Evolutionary conservation across 2,329 filamentous ascomycete genomes (phyloP).

Genomic region (Biscogniauxia sp.): DNA sequence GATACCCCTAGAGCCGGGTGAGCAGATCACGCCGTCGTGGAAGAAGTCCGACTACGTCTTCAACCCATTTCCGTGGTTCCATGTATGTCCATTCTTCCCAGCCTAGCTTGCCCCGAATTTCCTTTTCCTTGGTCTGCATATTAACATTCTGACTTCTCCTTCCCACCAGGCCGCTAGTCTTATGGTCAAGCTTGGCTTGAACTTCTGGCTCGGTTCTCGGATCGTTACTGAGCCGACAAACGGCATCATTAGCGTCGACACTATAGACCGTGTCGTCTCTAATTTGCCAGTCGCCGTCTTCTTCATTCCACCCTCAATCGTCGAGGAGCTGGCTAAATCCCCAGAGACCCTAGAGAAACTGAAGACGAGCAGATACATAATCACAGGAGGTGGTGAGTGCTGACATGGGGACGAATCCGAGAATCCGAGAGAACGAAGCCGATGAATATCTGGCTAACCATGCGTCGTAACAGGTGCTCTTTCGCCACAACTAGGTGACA

Average conservation of each 20-base stretch:
- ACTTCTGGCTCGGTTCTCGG: constrained; percentile 24
- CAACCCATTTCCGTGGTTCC: constrained; percentile 26
- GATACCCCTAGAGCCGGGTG: constrained; percentile 20
- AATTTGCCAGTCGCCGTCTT: constrained; percentile 22
- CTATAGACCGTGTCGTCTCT: constrained; percentile 23
- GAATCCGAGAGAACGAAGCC: neutral
- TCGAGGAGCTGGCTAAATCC: constrained; percentile 22
- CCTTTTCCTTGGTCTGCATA: neutral
- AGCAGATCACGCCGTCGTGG: constrained; percentile 23
- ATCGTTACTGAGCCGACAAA: constrained; percentile 24
- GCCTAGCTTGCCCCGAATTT: neutral
- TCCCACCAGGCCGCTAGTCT: constrained; percentile 19
- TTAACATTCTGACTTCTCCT: neutral
- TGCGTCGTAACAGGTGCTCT: constrained; percentile 7
- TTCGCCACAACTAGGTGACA: constrained; percentile 20
- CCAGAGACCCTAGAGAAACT: constrained; percentile 19
- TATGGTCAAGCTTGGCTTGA: constrained; percentile 24
- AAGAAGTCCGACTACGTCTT: constrained; percentile 19
- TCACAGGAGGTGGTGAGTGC: constrained; percentile 21
- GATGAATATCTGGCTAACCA: constrained; percentile 1
- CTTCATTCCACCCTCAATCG: constrained; percentile 24
- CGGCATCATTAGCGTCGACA: constrained; percentile 23
- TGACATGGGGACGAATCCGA: neutral
- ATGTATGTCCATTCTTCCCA: constrained; percentile 8
- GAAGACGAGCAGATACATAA: constrained; percentile 22